A percentile compares a stretch with the other conserved stretches of the same genome.
Conservation (phyloP, 805 yeast genomes). For the Kuraishia cidri region DNA sequence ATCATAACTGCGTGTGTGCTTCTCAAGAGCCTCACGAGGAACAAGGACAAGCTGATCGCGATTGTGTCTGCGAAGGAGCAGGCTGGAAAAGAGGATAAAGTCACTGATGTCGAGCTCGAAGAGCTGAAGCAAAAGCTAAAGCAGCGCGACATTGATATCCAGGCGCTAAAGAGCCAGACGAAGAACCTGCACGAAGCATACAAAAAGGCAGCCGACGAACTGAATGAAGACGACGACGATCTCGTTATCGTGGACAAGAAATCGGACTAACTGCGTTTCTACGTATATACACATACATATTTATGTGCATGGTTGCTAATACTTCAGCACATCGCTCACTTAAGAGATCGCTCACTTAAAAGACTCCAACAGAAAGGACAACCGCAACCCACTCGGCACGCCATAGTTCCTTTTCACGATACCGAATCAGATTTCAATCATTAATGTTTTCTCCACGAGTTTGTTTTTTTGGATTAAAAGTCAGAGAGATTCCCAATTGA, state of each 20-base stretch:
- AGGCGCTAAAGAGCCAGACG: conserved; percentile 29
- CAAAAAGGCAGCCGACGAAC: conserved; percentile 20
- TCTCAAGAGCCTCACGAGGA: conserved; percentile 32
- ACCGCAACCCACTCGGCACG: too few species aligned
- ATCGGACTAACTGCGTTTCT: too few species aligned
- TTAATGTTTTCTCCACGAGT: conserved; percentile 15
- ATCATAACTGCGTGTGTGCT: conserved; percentile 33
- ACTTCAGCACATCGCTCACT: too few species aligned
- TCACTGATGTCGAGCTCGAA: conserved; percentile 18
- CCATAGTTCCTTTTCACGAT: too few species aligned
- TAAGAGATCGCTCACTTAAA: too few species aligned
- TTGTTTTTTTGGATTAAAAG: conserved; percentile 12
- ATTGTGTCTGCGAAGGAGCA: conserved; percentile 11
- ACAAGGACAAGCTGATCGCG: conserved; percentile 15
- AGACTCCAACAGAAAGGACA: not conserved
- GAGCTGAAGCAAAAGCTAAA: conserved; percentile 23
- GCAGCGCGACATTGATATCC: conserved; percentile 27
- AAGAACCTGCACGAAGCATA: conserved; percentile 28
- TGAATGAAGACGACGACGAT: conserved; percentile 4
- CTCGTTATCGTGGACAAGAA: conserved; percentile 3
- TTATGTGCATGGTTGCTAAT: too few species aligned
- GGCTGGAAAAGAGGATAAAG: conserved; percentile 12
- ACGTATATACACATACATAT: too few species aligned
- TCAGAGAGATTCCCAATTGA: conserved; percentile 25
- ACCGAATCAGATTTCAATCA: conserved; percentile 7